Evolutionary conservation across 2,329 filamentous ascomycete species (phyloP), one percentile per base, ranked within the genome.

Genomic region (Alternaria triticina): DNA sequence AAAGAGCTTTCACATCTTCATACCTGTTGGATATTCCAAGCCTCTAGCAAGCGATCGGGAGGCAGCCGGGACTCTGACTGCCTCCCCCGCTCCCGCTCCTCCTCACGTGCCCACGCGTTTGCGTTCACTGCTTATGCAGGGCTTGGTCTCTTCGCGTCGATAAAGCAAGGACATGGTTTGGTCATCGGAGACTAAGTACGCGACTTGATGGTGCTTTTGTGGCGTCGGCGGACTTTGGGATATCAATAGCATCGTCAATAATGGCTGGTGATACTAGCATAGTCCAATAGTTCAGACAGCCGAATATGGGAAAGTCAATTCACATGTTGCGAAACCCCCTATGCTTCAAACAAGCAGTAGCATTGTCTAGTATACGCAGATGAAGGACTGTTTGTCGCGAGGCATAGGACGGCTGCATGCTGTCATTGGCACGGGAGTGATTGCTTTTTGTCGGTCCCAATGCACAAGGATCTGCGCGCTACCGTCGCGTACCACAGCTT

Each of bases 91-190:
- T 23, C 43, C 47, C 30, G 43, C 30, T 59, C 27, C 20, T 9
- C n/a, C 49, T 47, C 59, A 62, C 59, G 59, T 62, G 59, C 47
- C 55, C 59, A 62, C 59, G 59, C 59, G 59, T 62, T 59, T 51
- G 43, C 49, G 43, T 51, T 25, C 33, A 20, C 30, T 40, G 33
- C 22, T 47, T 33, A 20, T 28, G 59, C 59, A 59, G 43, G 55
- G 59, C 13, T 33, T 44, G 9, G 43, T 25, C 13, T 52, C 13
- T 15, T 17, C 47, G 56, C 59, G 55, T 54, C 49, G n/a, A 22
- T 33, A 50, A 3, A 45, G 36, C 59, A 49, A 62, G 43, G 59
- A 50, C 49, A 36, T 23, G 30, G 49, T 52, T 25, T 25, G 49
- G 22, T 47, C 49, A n/a, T 47, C 20, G 20, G 49, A 36, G 49